Conservation (phyloP, 108 stramenopile species). For the Licmophora abbreviata region DNA sequence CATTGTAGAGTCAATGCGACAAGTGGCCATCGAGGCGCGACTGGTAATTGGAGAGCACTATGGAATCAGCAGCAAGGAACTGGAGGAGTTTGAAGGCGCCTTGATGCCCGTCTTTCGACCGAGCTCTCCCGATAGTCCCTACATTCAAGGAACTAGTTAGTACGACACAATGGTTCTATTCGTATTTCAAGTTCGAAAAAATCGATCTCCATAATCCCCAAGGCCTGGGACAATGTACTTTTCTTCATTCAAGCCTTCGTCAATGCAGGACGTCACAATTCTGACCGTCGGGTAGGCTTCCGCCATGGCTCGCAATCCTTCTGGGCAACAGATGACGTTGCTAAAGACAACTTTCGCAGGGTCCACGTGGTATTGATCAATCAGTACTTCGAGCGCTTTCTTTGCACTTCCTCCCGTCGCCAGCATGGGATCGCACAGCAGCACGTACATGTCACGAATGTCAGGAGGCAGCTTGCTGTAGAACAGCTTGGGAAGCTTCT, state of each 20-base stretch:
- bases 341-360: slow-evolving; percentile 80
- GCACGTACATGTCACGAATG: slow-evolving; percentile 60
- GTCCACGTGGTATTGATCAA: slow-evolving; percentile 47
- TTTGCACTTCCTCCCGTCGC: slow-evolving; percentile 93
- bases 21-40: slow-evolving; percentile 72
- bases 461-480: slow-evolving; percentile 90
- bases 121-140: slow-evolving; percentile 34
- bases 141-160: slow-evolving; percentile 45
- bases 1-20: slow-evolving; percentile 63
- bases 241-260: slow-evolving; percentile 86
- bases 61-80: slow-evolving; percentile 55
- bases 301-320: slow-evolving; percentile 70
- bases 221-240: slow-evolving; percentile 97
- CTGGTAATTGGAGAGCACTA: slow-evolving; percentile 53
- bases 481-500: slow-evolving; percentile 78
- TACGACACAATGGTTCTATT: too few relatives aligned
- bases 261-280: slow-evolving; percentile 88
- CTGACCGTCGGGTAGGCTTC: slow-evolving; percentile 51
- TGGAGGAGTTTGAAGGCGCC: slow-evolving; percentile 50
- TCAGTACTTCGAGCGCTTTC: slow-evolving; percentile 72
- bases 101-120: slow-evolving; percentile 79
- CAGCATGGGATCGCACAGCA: slow-evolving; percentile 98
- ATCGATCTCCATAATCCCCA: slow-evolving; percentile 75
- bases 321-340: slow-evolving; percentile 94
- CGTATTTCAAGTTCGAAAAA: too few relatives aligned